Base-by-base conservation (phyloP, 2,329 filamentous ascomycete species). In the Pezicula carpinea region DNA sequence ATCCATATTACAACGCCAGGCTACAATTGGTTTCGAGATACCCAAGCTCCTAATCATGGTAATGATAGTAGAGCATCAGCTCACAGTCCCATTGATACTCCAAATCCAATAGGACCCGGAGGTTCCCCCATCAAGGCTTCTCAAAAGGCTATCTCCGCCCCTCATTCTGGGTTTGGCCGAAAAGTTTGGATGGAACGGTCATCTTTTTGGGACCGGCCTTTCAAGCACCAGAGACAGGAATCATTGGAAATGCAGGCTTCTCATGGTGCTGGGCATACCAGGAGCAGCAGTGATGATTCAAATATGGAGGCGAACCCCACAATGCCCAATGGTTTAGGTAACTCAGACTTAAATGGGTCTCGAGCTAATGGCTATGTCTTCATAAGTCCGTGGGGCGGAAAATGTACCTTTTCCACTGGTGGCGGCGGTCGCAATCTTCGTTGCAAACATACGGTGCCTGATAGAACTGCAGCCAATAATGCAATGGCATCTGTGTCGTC, bases 381-480 rank as follows among this genome's bases (percentile, higher is more conserved):
- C 62, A 70, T 74, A 17, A 93, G 87, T 35, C 91, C 90, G 0
- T 97, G 92, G 92, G 83, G 89, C 51, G 87, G 89, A 14, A 78
- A 79, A 35, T 97, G 92, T 68, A 87, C 91, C 51, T 97, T 97
- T 66, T 75, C 80, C 14, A 93, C 90, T 0, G 85, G 87, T 32
- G 76, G 82, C 47, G 84, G 80, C 36, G 91, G 92, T 2, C 83
- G 85, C 43, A 85, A 80, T 46, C 68, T 95, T 13, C 82, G 82
- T 63, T 91, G 87, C 66, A 82, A 82, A 47, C 89, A 95, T 64
- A 69, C 79, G n/a, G 71, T 90, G 2, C 75, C 78, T 22, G 70
- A 72, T 60, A 67, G 57, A 59, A 34, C 63, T 58, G 50, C 55
- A 26, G 35, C 56, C 32, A 55, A 44, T 38, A 49, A 49, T 42